phyloP scores from a whole-genome alignment of 177 flowering plant genomes.

The Vitis hybrid region DNA sequence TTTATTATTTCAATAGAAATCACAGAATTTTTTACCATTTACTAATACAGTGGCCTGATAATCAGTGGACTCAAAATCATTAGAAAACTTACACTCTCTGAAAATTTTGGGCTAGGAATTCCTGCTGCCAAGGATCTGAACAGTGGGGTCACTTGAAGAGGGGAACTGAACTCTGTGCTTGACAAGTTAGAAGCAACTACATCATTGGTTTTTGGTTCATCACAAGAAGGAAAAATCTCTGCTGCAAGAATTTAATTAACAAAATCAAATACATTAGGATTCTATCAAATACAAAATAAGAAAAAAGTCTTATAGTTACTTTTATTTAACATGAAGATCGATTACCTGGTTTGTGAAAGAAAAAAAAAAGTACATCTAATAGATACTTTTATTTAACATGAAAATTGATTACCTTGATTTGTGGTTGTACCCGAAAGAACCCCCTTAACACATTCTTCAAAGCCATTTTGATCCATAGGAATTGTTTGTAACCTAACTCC shows the following conservation, averaged over 20 bases:
- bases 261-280: not conserved
- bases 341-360: constrained; percentile 30
- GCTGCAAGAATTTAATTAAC: constrained; percentile 28
- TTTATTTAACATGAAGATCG: not conserved
- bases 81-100: constrained; percentile 86
- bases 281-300: not conserved
- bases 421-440: constrained; percentile 17
- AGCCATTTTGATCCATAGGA: constrained; percentile 18
- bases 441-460: constrained; percentile 23
- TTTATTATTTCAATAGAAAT: too few relatives aligned
- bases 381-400: not conserved
- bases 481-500: constrained; percentile 18
- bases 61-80: not conserved
- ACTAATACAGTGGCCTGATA: constrained; percentile 3
- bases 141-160: constrained; percentile 72
- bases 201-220: constrained; percentile 27
- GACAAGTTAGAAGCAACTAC: constrained; percentile 29
- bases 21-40: too few relatives aligned
- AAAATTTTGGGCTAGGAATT: constrained; percentile 87
- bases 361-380: too few relatives aligned
- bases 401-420: constrained; percentile 32
- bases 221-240: constrained; percentile 26
- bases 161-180: constrained; percentile 67
- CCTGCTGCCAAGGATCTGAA: constrained; percentile 78
- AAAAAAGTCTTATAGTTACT: too few relatives aligned